Conservation (phyloP, 805 yeast genomes). For the Scheffersomyces coipomensis region DNA sequence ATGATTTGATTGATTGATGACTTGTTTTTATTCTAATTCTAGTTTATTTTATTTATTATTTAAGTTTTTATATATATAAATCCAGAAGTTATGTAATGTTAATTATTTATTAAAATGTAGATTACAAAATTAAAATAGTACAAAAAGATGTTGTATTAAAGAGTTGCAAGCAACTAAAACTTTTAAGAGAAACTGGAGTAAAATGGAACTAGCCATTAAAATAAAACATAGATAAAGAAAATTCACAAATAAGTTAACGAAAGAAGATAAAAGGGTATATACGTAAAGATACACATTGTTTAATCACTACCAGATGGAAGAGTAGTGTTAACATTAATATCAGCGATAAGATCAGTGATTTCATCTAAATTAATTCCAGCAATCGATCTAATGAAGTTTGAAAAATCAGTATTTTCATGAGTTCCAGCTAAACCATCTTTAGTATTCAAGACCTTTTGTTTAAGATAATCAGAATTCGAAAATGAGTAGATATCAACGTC, state of each 20-base stretch:
- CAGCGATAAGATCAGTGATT: conserved; percentile 46
- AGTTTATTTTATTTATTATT: neutral
- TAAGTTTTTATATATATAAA: too few species aligned
- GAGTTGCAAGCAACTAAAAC: too few species aligned
- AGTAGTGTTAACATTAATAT: conserved; percentile 20
- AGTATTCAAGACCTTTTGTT: conserved; percentile 27
- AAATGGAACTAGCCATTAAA: too few species aligned
- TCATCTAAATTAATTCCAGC: conserved; percentile 43
- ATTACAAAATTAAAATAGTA: too few species aligned
- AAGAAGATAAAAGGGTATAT: neutral
- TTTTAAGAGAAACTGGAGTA: too few species aligned
- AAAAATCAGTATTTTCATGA: conserved; percentile 80
- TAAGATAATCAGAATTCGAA: conserved; percentile 50
- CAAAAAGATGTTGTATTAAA: too few species aligned
- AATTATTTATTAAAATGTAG: too few species aligned
- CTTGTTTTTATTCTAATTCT: neutral
- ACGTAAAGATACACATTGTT: neutral
- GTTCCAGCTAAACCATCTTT: conserved; percentile 58
- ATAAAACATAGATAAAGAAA: too few species aligned
- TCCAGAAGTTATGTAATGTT: too few species aligned
- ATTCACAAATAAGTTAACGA: neutral
- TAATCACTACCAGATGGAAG: neutral
- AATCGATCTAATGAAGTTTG: conserved; percentile 58
- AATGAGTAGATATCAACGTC: conserved; percentile 85
- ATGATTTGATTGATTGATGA: neutral